phyloP scores from a whole-genome alignment of 345 rosid species.

The Combretum micranthum region DNA sequence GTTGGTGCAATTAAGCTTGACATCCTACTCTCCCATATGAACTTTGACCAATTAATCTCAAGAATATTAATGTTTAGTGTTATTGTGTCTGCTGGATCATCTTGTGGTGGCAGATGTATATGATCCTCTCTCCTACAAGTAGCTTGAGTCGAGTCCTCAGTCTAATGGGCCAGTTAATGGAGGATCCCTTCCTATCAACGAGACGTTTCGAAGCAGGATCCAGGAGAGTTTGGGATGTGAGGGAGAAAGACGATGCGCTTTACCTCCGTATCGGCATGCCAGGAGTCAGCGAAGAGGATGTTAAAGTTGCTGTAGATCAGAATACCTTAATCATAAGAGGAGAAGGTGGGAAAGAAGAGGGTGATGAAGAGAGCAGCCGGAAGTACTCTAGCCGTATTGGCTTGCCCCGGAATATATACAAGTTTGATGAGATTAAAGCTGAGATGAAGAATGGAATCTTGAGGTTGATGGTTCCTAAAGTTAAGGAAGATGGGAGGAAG shows the following conservation, averaged over 20 bases:
- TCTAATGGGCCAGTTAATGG: slow-evolving; percentile 48
- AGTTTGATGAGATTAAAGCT: slow-evolving; percentile 47
- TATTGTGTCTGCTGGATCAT: too few species aligned
- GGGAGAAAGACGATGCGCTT: slow-evolving; percentile 30
- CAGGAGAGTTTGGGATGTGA: slow-evolving; percentile 42
- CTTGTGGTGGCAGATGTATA: slow-evolving; percentile 35
- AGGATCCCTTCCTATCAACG: slow-evolving; percentile 27
- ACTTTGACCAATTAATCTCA: background rate
- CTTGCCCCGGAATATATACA: slow-evolving; percentile 25
- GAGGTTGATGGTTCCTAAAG: slow-evolving; percentile 62
- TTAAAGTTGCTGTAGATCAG: slow-evolving; percentile 37
- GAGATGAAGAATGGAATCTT: slow-evolving; percentile 89
- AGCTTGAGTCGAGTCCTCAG: slow-evolving; percentile 57
- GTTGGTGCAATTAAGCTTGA: too few species aligned
- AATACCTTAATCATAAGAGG: slow-evolving; percentile 52
- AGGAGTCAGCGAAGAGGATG: slow-evolving; percentile 34
- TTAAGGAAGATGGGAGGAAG: slow-evolving; percentile 42
- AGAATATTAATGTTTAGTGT: too few species aligned
- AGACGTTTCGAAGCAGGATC: background rate
- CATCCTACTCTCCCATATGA: too few species aligned
- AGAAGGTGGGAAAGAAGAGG: slow-evolving; percentile 34
- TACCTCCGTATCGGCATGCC: slow-evolving; percentile 31
- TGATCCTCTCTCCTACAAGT: slow-evolving; percentile 54
- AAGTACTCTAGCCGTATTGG: slow-evolving; percentile 48
- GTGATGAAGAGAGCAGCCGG: slow-evolving; percentile 24